Evolutionary conservation across 371 early-diverging fungal genomes (phyloP).

Genomic region (Actinomucor elegans): DNA sequence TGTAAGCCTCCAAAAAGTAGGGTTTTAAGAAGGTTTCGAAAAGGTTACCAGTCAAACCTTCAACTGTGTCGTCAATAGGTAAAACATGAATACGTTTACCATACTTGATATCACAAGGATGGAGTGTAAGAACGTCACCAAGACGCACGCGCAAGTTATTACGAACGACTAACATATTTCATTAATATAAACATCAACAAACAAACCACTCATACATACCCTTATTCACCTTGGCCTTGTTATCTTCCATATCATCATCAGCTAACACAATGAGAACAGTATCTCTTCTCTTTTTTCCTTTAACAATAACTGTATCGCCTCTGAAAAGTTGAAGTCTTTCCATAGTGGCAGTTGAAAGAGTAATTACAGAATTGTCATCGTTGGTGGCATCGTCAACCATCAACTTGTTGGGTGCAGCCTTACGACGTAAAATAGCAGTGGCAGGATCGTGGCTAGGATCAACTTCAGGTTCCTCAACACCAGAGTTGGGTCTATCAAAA

Average conservation of each 20-base stretch:
- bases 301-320: conserved; percentile 94
- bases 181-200: background rate
- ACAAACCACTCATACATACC: conserved; percentile 38
- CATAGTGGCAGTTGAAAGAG: conserved; percentile 91
- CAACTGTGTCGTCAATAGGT: conserved; percentile 98
- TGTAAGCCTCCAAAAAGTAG: conserved; percentile 95
- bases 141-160: conserved; percentile 97
- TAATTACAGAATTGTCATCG: conserved; percentile 95
- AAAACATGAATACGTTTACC: conserved; percentile 95
- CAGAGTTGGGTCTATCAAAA: conserved; percentile 46
- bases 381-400: conserved; percentile 96
- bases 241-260: conserved; percentile 90
- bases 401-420: conserved; percentile 95
- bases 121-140: conserved; percentile 97
- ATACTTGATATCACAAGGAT: conserved; percentile 96
- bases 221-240: conserved; percentile 94
- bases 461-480: conserved; percentile 34
- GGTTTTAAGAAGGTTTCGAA: conserved; percentile 98
- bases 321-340: conserved; percentile 90
- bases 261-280: conserved; percentile 94
- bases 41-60: conserved; percentile 95
- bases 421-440: conserved; percentile 94
- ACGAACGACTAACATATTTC: conserved; percentile 92
- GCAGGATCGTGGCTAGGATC: conserved; percentile 81
- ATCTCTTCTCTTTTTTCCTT: conserved; percentile 98